These are phyloP conservation scores for Penicillium oxalicum DNA, from an alignment of 2,329 filamentous ascomycete species.

Conservation along the genomic window DNA sequence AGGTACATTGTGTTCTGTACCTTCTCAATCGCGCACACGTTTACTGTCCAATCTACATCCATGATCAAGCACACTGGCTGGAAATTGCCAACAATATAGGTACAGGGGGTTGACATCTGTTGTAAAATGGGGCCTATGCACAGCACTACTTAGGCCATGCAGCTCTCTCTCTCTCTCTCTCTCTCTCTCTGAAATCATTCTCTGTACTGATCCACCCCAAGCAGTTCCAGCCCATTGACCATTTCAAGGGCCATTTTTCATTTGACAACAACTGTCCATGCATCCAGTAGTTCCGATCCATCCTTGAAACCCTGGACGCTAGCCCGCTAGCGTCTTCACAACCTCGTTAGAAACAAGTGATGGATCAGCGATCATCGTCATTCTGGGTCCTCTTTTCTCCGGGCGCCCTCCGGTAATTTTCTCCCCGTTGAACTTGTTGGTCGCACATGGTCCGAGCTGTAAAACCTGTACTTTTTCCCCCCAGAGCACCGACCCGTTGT, in stretches of 20 bases:
- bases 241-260: not conserved
- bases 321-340: not conserved
- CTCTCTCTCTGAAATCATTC: too few species aligned
- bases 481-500: not conserved
- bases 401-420: slow-evolving; percentile 4
- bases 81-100: too few species aligned
- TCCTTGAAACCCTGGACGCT: not conserved
- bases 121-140: too few species aligned
- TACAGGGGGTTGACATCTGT: too few species aligned
- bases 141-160: too few species aligned
- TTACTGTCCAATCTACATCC: too few species aligned
- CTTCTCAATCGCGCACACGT: too few species aligned
- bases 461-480: not conserved
- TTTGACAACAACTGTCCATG: not conserved
- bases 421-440: not conserved
- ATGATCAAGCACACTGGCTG: too few species aligned
- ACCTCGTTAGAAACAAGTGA: not conserved
- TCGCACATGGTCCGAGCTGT: not conserved
- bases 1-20: too few species aligned
- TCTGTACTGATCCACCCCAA: not conserved
- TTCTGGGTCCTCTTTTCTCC: slow-evolving; percentile 1
- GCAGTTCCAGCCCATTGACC: not conserved
- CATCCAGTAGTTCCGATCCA: too few species aligned
- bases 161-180: too few species aligned
- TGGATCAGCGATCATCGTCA: slow-evolving; percentile 3